Base-by-base conservation (phyloP, 768 basidiomycete genomes). In the Mycena rebaudengoi region DNA sequence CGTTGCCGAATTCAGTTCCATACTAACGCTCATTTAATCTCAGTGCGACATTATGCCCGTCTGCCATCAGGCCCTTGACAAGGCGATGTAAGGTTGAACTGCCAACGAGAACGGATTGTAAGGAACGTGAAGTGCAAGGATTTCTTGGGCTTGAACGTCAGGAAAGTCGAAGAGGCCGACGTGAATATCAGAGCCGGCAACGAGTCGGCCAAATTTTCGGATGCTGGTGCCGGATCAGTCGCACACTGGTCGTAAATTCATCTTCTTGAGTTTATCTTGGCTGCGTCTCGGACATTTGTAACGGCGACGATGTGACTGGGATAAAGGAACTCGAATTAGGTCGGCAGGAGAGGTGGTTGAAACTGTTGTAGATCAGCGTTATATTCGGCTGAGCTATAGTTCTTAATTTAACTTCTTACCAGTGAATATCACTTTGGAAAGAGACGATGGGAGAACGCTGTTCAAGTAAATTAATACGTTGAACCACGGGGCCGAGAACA, bases 31-130 rank as follows among this genome's bases (percentile, higher is more conserved):
- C 33, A 62, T 30, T 61, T 14, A 33, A 51, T 99, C 98, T 23
- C 90, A 91, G 69, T 99, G 97, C 10, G 95, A 89, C 91, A 39
- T 80, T 85, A 76, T 99, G 97, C 0, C 97, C 97, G 74, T 97
- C 94, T 6, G 88, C 87, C 77, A 94, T 90, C 25, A 97, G 78
- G 0, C 95, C 96, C 75, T 96, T 98, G 94, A 93, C 10, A 99
- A 83, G 2, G 98, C 91, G 69, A 99, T 99, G 73, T 99, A 99
- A 12, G 97, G 97, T 76, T 99, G 97, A 10, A 99, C 98, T 99
- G 98, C 53, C 97, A 98, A 51, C 97, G 86, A 21, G 95, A 96
- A 7, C 97, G 98, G 68, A 99, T 98, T 1, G 97, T 98, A 65
- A 99, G 78, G 78, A 97, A 95, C 0, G 98, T 98, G 71, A 99